These are phyloP conservation scores for Leccinum uliginosum DNA, from an alignment of 768 basidiomycete genomes.

Conservation along the genomic window DNA sequence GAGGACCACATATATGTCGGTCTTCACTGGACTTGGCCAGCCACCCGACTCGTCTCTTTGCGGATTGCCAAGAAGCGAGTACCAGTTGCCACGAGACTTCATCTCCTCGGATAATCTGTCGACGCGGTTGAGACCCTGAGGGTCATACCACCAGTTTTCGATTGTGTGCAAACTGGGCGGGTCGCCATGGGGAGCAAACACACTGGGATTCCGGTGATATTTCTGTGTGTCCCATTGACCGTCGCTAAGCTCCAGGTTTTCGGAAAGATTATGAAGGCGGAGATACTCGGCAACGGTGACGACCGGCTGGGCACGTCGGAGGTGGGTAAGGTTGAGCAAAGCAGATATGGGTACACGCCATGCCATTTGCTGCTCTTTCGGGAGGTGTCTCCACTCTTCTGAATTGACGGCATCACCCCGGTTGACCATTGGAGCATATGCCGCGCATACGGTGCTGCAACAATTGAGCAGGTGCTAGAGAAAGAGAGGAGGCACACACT, in stretches of 20 bases:
- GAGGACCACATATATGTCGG: slow-evolving; percentile 18
- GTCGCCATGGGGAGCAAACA: slow-evolving; percentile 19
- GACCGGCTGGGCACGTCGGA: slow-evolving; percentile 36
- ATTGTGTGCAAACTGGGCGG: slow-evolving; percentile 31
- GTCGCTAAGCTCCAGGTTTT: slow-evolving; percentile 32
- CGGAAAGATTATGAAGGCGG: slow-evolving; percentile 34
- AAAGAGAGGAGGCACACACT: slow-evolving; percentile 9
- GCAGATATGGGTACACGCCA: slow-evolving; percentile 34
- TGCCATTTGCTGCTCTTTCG: slow-evolving; percentile 34
- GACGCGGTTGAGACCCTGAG: slow-evolving; percentile 33
- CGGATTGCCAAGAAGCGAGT: slow-evolving; percentile 11
- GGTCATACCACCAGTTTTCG: slow-evolving; percentile 40
- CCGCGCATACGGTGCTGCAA: slow-evolving; percentile 31
- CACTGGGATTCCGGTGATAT: slow-evolving; percentile 31
- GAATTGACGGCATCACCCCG: slow-evolving; percentile 39
- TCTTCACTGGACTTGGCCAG: slow-evolving; percentile 21
- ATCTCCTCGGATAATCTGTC: slow-evolving; percentile 33
- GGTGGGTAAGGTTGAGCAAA: slow-evolving; percentile 41
- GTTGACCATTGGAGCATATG: slow-evolving; percentile 42
- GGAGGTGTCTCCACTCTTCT: slow-evolving; percentile 39
- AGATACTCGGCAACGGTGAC: slow-evolving; percentile 42
- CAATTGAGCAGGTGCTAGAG: not conserved
- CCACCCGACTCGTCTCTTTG: slow-evolving; percentile 15
- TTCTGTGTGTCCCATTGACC: slow-evolving; percentile 36
- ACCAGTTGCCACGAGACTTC: slow-evolving; percentile 31